Conservation (phyloP, 306 rosid species). For the Gastrolobium bilobum region DNA sequence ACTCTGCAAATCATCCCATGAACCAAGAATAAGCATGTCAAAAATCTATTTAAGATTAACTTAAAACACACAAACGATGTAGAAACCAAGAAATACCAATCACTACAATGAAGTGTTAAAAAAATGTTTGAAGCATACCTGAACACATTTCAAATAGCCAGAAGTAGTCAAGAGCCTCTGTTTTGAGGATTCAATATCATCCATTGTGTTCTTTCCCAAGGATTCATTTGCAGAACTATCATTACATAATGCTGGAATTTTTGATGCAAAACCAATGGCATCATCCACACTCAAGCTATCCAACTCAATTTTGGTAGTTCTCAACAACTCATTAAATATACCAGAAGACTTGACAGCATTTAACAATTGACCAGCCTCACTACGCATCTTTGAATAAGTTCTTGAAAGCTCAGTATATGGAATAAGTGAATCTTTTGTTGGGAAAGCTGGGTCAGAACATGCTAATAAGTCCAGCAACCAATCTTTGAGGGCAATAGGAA, state of each 20-base stretch:
- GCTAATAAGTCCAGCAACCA: conserved; percentile 90
- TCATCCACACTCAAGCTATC: conserved; percentile 84
- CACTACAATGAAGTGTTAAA: conserved; percentile 19
- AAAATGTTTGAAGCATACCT: conserved; percentile 65
- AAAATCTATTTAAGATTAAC: conserved; percentile 13
- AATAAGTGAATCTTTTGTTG: conserved; percentile 84
- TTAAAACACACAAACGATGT: not conserved
- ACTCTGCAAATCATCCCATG: conserved; percentile 71
- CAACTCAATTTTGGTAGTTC: conserved; percentile 61
- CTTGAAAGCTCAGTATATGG: conserved; percentile 93
- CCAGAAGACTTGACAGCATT: conserved; percentile 67
- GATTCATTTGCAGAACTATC: conserved; percentile 63
- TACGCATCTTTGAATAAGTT: conserved; percentile 93
- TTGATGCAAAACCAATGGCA: conserved; percentile 88
- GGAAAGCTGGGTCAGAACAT: conserved; percentile 86
- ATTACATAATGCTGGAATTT: conserved; percentile 63
- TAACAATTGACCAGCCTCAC: conserved; percentile 83
- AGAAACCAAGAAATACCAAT: conserved; percentile 31
- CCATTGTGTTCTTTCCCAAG: conserved; percentile 63
- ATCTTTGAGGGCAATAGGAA: conserved; percentile 64
- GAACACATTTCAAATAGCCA: conserved; percentile 96
- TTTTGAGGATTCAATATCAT: conserved; percentile 83
- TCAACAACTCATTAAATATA: conserved; percentile 61
- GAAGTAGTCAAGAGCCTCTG: conserved; percentile 91
- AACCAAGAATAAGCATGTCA: conserved; percentile 49